Conservation (phyloP, 202 grass and related monocot species). For the Bolboschoenoplectus hybrid region DNA sequence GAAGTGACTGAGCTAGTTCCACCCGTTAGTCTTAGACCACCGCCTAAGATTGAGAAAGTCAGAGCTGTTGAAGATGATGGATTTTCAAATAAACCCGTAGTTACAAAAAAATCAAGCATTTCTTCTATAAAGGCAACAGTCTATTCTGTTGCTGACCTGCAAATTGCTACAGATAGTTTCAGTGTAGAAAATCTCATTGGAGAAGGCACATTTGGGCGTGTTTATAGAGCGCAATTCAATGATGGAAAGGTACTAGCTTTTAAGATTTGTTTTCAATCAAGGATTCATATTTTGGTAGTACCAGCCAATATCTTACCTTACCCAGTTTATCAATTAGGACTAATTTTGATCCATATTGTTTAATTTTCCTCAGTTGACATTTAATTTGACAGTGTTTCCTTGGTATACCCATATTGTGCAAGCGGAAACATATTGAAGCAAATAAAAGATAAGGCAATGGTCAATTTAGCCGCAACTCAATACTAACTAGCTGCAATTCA, state of each 20-base stretch:
- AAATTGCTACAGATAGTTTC: conserved; percentile 95
- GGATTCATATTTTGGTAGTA: not conserved
- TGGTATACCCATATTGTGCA: not conserved
- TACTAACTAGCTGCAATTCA: not conserved
- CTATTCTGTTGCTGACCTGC: conserved; percentile 98
- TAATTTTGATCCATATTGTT: not conserved
- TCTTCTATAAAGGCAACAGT: conserved; percentile 71
- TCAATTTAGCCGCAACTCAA: not conserved
- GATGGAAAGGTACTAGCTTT: conserved; percentile 75
- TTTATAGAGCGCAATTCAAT: conserved; percentile 83
- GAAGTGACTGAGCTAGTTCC: conserved; percentile 58
- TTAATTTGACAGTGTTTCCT: not conserved
- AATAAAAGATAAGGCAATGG: not conserved
- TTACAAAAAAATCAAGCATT: conserved; percentile 54
- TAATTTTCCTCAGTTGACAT: not conserved
- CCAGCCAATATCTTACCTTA: not conserved
- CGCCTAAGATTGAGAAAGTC: conserved; percentile 66
- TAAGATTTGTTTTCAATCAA: conserved; percentile 26
- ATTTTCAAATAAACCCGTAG: conserved; percentile 57
- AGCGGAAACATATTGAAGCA: not conserved
- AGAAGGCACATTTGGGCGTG: conserved; percentile 91
- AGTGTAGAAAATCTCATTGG: conserved; percentile 86
- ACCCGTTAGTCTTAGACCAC: conserved; percentile 71
- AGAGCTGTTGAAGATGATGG: conserved; percentile 88
- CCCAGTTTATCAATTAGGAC: not conserved